phyloP scores from a whole-genome alignment of 495 filamentous ascomycete species.

The Trichocladium uniseriatum region DNA sequence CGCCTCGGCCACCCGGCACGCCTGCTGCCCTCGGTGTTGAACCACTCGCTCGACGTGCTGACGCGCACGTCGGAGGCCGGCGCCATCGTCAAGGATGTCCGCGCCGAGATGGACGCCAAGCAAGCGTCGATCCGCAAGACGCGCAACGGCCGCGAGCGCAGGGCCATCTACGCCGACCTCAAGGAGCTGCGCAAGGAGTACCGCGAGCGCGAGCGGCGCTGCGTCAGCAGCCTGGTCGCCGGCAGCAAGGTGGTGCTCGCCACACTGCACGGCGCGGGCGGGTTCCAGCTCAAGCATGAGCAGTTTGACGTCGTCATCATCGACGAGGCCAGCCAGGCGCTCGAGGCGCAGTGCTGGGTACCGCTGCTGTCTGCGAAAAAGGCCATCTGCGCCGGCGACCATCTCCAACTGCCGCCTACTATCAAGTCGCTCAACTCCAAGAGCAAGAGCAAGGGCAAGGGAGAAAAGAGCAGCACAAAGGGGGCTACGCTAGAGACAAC shows the following conservation, averaged over 20 bases:
- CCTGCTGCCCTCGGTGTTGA: slow-evolving; percentile 76
- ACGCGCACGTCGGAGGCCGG: slow-evolving; percentile 85
- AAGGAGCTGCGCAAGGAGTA: slow-evolving; percentile 83
- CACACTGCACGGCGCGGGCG: slow-evolving; percentile 87
- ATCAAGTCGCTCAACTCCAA: slow-evolving; percentile 72
- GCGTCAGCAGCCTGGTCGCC: slow-evolving; percentile 63
- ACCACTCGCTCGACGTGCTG: slow-evolving; percentile 86
- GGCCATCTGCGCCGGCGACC: slow-evolving; percentile 86
- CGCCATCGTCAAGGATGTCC: slow-evolving; percentile 80
- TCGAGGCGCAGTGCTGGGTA: slow-evolving; percentile 99
- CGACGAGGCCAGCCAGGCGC: slow-evolving; percentile 90
- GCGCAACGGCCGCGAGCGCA: slow-evolving; percentile 65
- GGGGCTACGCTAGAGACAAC: slow-evolving; percentile 68
- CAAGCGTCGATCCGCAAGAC: slow-evolving; percentile 84
- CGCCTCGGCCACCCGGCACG: slow-evolving; percentile 90
- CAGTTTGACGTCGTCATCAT: slow-evolving; percentile 90
- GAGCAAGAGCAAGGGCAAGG: slow-evolving; percentile 18
- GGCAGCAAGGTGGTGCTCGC: slow-evolving; percentile 81
- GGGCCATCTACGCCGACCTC: slow-evolving; percentile 75
- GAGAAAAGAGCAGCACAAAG: slow-evolving; percentile 23
- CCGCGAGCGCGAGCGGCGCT: slow-evolving; percentile 71
- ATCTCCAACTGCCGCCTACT: slow-evolving; percentile 88
- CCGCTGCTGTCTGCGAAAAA: slow-evolving; percentile 71
- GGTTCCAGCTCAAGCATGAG: slow-evolving; percentile 69
- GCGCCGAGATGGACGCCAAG: slow-evolving; percentile 87